phyloP scores from a whole-genome alignment of 768 basidiomycete species.

The Termitomyces sp. region DNA sequence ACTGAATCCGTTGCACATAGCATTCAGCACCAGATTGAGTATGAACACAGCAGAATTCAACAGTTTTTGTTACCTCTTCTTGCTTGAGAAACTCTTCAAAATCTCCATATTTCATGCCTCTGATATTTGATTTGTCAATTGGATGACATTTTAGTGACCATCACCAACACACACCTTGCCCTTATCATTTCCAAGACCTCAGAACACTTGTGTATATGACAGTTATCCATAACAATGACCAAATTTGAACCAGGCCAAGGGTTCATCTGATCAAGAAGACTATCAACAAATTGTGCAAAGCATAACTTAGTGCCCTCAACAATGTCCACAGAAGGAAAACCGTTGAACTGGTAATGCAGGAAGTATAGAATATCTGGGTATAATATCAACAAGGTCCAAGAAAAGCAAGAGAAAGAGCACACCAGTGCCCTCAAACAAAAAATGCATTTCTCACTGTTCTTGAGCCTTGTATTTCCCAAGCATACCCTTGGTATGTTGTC shows the following conservation, averaged over 20 bases:
- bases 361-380: slow-evolving; percentile 30
- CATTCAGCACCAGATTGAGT: neutral
- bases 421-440: too few species aligned
- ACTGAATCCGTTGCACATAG: neutral
- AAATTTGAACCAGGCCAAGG: slow-evolving; percentile 28
- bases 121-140: neutral
- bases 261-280: slow-evolving; percentile 21
- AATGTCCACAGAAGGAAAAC: slow-evolving; percentile 25
- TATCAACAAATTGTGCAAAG: slow-evolving; percentile 13
- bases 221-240: slow-evolving; percentile 38
- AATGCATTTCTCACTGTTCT: too few species aligned
- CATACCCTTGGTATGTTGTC: slow-evolving; percentile 17
- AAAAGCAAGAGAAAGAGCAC: too few species aligned
- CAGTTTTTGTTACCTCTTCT: neutral
- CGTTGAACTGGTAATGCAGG: slow-evolving; percentile 31
- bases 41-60: neutral
- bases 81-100: too few species aligned
- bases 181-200: slow-evolving; percentile 25
- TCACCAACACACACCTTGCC: too few species aligned
- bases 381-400: too few species aligned
- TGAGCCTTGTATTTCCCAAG: slow-evolving; percentile 25
- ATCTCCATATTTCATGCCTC: neutral
- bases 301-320: slow-evolving; percentile 16
- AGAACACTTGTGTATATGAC: slow-evolving; percentile 27
- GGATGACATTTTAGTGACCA: too few species aligned